Conservation (phyloP, 306 rosid genomes). For the Prunus salicina region DNA sequence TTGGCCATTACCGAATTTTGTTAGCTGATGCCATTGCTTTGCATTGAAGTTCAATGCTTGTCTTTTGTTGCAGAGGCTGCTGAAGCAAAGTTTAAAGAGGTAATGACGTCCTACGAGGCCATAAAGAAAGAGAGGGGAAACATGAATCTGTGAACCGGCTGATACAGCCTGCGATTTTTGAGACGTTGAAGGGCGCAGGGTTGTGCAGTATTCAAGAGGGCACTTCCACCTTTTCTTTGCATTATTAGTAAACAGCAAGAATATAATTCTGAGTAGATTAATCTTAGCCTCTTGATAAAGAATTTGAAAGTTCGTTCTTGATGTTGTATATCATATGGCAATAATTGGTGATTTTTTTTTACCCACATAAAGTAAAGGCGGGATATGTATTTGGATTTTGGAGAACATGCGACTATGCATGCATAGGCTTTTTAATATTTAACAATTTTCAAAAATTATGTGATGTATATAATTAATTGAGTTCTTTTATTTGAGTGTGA, state of each 20-base stretch:
- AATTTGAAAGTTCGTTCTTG: constrained; percentile 16
- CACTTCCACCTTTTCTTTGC: constrained; percentile 14
- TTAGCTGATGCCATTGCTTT: constrained; percentile 8
- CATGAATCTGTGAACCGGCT: constrained; percentile 25
- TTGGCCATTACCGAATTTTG: constrained; percentile 11
- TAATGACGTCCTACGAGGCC: constrained; percentile 86
- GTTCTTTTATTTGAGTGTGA: too few species aligned
- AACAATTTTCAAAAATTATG: not conserved
- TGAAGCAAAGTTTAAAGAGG: constrained; percentile 95
- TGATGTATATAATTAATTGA: not conserved
- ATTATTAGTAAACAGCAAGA: constrained; percentile 20
- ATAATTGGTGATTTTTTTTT: not conserved
- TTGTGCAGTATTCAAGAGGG: constrained; percentile 14
- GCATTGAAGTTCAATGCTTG: not conserved
- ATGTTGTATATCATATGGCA: constrained; percentile 12
- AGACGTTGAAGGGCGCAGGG: constrained; percentile 21
- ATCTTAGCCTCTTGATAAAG: constrained; percentile 15
- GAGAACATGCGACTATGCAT: constrained; percentile 7
- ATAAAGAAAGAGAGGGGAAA: constrained; percentile 71
- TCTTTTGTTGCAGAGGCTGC: constrained; percentile 66
- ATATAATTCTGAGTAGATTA: constrained; percentile 17
- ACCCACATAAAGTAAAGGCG: constrained; percentile 10
- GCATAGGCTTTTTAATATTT: not conserved
- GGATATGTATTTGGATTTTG: constrained; percentile 13
- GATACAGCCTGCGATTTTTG: constrained; percentile 1